phyloP scores from a whole-genome alignment of 2,329 filamentous ascomycete species.

The Ambrosiella xylebori region DNA sequence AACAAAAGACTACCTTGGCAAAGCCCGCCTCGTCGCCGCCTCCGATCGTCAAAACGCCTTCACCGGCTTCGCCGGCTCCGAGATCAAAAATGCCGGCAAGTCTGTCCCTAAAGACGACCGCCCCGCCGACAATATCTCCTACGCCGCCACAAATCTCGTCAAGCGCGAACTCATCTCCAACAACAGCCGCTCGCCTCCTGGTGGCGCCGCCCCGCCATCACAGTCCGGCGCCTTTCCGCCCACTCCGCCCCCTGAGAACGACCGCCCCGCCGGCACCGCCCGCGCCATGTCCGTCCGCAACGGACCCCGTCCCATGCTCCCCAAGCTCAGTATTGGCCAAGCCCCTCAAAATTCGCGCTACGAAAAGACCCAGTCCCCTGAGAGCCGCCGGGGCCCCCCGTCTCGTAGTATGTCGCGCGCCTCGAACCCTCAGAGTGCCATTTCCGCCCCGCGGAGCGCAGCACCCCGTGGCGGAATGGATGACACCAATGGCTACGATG shows the following conservation, averaged over 20 bases:
- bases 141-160: constrained; percentile 81
- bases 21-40: constrained; percentile 81
- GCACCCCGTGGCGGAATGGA: constrained; percentile 9
- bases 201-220: background rate
- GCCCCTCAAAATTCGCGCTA: constrained; percentile 32
- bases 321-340: constrained; percentile 45
- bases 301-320: constrained; percentile 42
- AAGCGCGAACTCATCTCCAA: constrained; percentile 66
- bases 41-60: constrained; percentile 67
- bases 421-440: constrained; percentile 8
- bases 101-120: constrained; percentile 55
- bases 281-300: constrained; percentile 44
- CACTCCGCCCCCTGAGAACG: constrained; percentile 90
- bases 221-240: constrained; percentile 78
- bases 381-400: constrained; percentile 15
- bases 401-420: constrained; percentile 9
- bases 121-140: constrained; percentile 70
- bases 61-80: constrained; percentile 63
- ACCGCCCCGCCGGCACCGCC: constrained; percentile 37
- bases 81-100: constrained; percentile 52
- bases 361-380: constrained; percentile 35
- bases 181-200: constrained; percentile 24
- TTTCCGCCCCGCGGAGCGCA: constrained; percentile 13
- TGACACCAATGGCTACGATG: constrained; percentile 12
- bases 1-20: constrained; percentile 93